Evolutionary conservation across 2,329 filamentous ascomycete species (phyloP), one percentile per base, ranked within the genome.

Genomic region (Epichloe amarillans): DNA sequence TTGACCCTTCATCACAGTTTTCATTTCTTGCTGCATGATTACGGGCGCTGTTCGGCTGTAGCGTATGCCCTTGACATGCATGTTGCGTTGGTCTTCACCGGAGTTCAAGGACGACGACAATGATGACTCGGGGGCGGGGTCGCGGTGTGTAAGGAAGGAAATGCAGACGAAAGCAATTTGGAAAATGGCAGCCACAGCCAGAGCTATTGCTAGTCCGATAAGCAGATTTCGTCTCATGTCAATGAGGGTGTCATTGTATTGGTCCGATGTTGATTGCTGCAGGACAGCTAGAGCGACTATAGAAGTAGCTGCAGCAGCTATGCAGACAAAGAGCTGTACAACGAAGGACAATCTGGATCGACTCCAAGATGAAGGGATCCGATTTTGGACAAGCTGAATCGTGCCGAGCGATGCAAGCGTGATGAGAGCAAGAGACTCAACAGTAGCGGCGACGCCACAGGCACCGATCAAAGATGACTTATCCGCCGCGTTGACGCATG

Each of bases 31-130:
- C 10, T 59, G 52, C 19, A 65, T 63, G 38, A 62, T 58, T 3
- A 59, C 60, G 8, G 67, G 65, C 33, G 63, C 61, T 0, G 74
- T 73, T 54, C 71, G 64, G 58, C 72, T 69, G 58, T 80, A 80
- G 2, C 70, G 73, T 19, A 79, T 68, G 4, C 75, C 67, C 62
- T 79, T 80, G 56, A 78, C 63, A n/a, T 69, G 59, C 44, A 54
- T 38, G n/a, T 46, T 52, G 46, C 50, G 49, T 17, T 38, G 46
- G 10, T 58, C 54, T 10, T 51, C 51, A 14, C 67, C 64, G 8
- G 65, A 62, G 33, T 62, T 61, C 35, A 30, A 30, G 10, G 63
- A 59, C 40, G 64, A 60, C 37, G 62, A 53, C 3, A 59, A 38
- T 11, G 46, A 26, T 30, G 30, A 14, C 10, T 46, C 48, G 35